Base-by-base conservation (phyloP, 2,329 filamentous ascomycete species). In the Sclerotinia glacialis region DNA sequence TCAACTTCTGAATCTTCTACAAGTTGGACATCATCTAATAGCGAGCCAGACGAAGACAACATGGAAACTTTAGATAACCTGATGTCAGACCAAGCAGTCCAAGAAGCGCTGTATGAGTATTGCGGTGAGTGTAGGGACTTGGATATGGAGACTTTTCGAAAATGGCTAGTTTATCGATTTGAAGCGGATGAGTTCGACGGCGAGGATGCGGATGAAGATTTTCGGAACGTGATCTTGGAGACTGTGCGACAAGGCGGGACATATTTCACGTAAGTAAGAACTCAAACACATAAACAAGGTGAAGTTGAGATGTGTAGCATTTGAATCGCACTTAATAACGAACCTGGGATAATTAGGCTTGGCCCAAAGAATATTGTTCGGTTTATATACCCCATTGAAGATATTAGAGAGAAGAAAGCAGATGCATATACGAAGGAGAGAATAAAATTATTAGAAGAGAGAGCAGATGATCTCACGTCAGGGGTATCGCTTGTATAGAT, bases 211-310 rank as follows among this genome's bases (percentile, higher is more conserved):
- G 26, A 40, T 11, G 21, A 31, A 37, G 21, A 55, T 11, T 60
- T 60, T 47, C 28, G 7, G 16, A 31, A 54, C 16, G 1, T 64
- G 5, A 54, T 54, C 18, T 16, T 16, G 37, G 61, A 64, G 49
- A 44, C 18, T 26, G 26, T 42, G 26, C 8, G 49, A 31, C 26
- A 44, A 50, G 49, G 23, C 12, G 47, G 61, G 28, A 37, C 18
- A 47, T 60, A 60, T 14, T 60, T 60, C 28, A 60, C 56, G 56
- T 60, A 11, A 60, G 56, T 60, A 11, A n/a, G 18, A 11, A 34
- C 14, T 23, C 3, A 47, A 0, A 8, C 6, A 34, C 23, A 16
- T 5, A 11, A 23, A 23, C 12, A 5, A 9, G 6, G 26, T 21
- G 6, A n/a, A 54, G 23, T 2, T 47, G 34, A n/a, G 2, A 46